Evolutionary conservation across 345 rosid genomes (phyloP).

Genomic region (Leavenworthia alabamica): DNA sequence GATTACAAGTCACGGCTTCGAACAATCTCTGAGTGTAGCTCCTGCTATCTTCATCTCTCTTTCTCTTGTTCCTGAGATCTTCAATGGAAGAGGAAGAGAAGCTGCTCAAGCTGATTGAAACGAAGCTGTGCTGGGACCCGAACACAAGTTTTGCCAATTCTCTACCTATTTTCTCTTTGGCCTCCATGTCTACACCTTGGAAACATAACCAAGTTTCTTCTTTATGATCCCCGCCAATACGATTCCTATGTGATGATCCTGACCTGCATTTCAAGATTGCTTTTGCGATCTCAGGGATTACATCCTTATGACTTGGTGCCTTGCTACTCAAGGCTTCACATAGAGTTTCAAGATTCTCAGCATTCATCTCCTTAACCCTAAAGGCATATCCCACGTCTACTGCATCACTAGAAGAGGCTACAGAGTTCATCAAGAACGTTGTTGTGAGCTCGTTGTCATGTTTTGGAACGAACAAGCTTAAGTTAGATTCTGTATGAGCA

Average conservation of each 20-base stretch:
- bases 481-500: conserved; percentile 22
- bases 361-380: conserved; percentile 46
- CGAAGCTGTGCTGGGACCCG: conserved; percentile 37
- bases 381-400: conserved; percentile 40
- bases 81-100: conserved; percentile 47
- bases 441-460: conserved; percentile 22
- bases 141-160: conserved; percentile 60
- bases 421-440: conserved; percentile 36
- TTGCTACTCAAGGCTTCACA: conserved; percentile 54
- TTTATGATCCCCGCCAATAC: conserved; percentile 21
- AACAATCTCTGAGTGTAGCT: conserved; percentile 48
- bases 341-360: conserved; percentile 40
- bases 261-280: conserved; percentile 65
- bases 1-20: conserved; percentile 49
- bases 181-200: conserved; percentile 52
- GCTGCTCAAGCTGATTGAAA: conserved; percentile 42
- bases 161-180: conserved; percentile 58
- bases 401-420: conserved; percentile 44
- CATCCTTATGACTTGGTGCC: conserved; percentile 51
- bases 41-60: conserved; percentile 42
- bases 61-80: conserved; percentile 42
- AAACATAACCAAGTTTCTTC: conserved; percentile 77
- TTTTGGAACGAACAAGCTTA: conserved; percentile 36
- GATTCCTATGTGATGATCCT: conserved; percentile 40
- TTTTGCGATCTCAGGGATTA: conserved; percentile 47